Conservation (phyloP, 2,329 filamentous ascomycete genomes). For the Fusarium papillatum region DNA sequence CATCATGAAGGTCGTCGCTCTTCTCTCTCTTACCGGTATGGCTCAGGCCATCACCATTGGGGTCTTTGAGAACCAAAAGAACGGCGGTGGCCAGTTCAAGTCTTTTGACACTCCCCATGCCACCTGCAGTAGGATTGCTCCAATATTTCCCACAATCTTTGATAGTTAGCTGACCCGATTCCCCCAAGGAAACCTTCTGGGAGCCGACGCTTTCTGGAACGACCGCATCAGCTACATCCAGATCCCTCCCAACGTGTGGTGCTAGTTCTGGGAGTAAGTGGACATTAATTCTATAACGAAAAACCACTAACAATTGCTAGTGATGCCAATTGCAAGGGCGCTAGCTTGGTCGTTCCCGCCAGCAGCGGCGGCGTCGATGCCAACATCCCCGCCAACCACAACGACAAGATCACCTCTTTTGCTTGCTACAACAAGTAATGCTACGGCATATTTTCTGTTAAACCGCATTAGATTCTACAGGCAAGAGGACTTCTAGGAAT, state of each 20-base stretch:
- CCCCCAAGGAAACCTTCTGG: background rate
- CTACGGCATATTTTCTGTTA: background rate
- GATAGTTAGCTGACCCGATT: background rate
- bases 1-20: background rate
- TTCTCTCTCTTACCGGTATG: background rate
- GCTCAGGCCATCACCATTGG: slow-evolving; percentile 14
- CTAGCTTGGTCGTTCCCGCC: slow-evolving; percentile 4
- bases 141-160: too few relatives aligned
- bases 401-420: slow-evolving; percentile 17
- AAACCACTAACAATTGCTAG: background rate
- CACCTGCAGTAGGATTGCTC: slow-evolving; percentile 7
- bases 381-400: slow-evolving; percentile 13
- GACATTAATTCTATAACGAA: rapidly evolving
- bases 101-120: slow-evolving; percentile 1
- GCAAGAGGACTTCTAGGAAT: background rate
- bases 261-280: slow-evolving; percentile 20
- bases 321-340: slow-evolving; percentile 10
- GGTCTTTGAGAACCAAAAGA: slow-evolving; percentile 13
- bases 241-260: slow-evolving; percentile 9
- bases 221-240: slow-evolving; percentile 15
- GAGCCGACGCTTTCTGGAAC: slow-evolving; percentile 15
- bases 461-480: background rate
- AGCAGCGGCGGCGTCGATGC: background rate
- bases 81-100: slow-evolving; percentile 9
- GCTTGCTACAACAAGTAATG: slow-evolving; percentile 6